Evolutionary conservation across 2,329 filamentous ascomycete genomes (phyloP), one percentile per base, ranked within the genome.

Genomic region (Purpureocillium takamizusanense): DNA sequence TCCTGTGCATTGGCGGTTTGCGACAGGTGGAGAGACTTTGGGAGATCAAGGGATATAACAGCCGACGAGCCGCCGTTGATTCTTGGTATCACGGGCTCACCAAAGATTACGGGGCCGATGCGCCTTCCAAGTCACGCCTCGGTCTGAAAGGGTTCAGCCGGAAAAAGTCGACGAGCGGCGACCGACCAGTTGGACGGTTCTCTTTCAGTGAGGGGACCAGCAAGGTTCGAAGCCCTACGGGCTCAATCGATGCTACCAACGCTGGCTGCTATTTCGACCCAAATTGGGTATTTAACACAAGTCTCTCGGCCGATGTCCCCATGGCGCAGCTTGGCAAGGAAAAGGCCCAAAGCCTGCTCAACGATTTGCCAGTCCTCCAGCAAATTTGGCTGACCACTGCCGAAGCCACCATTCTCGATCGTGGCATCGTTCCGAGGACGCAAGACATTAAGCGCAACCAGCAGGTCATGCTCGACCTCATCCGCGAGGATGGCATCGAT

Each of bases 11-110:
- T 10, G 78, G 78, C 27, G 78, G 78, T 2, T 58, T 82, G 39
- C 67, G 77, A 8, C 74, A 81, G 50, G 76, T 80, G 2, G 74
- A 81, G 47, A 65, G 70, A 33, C 67, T 82, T 28, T 82, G 78
- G 78, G 76, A 81, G 50, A 76, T 78, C 30, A 79, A 79, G 49
- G 76, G 77, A 2, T 82, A 82, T 55, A 81, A 78, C 50, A 65
- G 63, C 37, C 66, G 78, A 25, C 67, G 76, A 40, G 65, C 65
- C 15, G 70, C 72, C 2, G 77, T 82, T 13, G 78, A 82, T 48
- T 60, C 51, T 5, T 82, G 76, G 76, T 78, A 73, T 51, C 65
- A 66, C 31, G 64, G 61, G 14, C 55, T 81, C 8, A 62, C 65
- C 2, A 70, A 63, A 42, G 69, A 70, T 8, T 42, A 48, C 12